Percentiles rank a stretch among this genome's conserved stretches.
phyloP scores from a whole-genome alignment of 441 rosid species.

The Gossypium trilobum region DNA sequence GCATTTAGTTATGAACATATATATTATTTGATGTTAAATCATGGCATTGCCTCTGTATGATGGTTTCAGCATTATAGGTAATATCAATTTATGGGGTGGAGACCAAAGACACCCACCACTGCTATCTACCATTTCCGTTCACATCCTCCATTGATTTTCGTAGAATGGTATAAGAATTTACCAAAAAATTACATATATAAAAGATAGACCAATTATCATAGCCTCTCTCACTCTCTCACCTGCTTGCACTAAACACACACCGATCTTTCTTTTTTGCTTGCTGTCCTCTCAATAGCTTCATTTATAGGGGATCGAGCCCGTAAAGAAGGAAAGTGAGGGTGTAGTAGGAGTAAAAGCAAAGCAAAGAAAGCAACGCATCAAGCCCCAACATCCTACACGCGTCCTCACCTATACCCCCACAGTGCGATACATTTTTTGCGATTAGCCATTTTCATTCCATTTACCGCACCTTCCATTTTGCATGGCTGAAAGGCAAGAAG shows the following conservation, averaged over 20 bases:
- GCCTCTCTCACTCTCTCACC: not conserved
- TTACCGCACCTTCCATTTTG: not conserved
- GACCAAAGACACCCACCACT: constrained; percentile 23
- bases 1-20: too few relatives aligned
- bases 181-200: too few relatives aligned
- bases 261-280: not conserved
- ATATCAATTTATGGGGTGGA: constrained; percentile 13
- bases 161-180: too few relatives aligned
- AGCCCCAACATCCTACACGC: constrained; percentile 11
- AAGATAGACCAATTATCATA: too few relatives aligned
- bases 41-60: not conserved
- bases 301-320: constrained; percentile 31
- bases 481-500: not conserved
- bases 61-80: not conserved
- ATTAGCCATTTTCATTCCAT: not conserved
- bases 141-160: constrained; percentile 16
- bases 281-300: constrained; percentile 12
- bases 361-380: constrained; percentile 23
- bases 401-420: not conserved
- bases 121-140: not conserved
- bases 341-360: not conserved
- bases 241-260: constrained; percentile 6
- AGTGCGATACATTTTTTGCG: not conserved
- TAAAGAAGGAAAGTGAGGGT: not conserved
- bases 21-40: too few relatives aligned